Evolutionary conservation across 345 rosid species (phyloP), one percentile per base, ranked within the genome.

Genomic region (Sonneratia alba): DNA sequence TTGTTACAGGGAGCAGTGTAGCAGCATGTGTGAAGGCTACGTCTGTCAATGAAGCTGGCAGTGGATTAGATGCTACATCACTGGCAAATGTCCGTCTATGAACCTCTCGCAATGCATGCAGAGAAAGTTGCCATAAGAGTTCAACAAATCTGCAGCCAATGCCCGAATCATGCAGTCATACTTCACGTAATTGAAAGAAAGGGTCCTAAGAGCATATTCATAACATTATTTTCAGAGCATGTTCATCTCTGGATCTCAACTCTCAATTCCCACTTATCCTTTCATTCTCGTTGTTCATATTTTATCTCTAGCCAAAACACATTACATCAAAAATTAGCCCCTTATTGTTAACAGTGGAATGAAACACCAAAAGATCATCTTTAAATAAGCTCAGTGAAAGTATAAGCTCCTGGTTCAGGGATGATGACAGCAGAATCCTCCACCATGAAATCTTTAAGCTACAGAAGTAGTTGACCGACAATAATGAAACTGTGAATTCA

Each of bases 11-110:
- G 77, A 95, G 97, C 70, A 95, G 80, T 11, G 99, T 90, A 71
- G 99, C 94, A 72, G 99, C 99, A 81, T 95, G 99, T 74, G 97
- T 92, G 82, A 92, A 95, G 21, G 98, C 91, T 43, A 95, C 98
- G 73, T 92, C 99, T n/a, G 98, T 95, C 57, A 95, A 79, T 40
- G 98, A 86, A 77, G 97, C 91, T 77, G 99, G 99, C 63, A 95
- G 72, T 3, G 99, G 97, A 71, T 85, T 92, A 69, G 94, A 87
- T 69, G 88, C 88, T 32, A 88, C 88, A 84, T 95, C 99, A 66
- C 87, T 83, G 55, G 97, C 81, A 87, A 95, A 95, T 48, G 97
- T 95, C 72, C 98, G 84, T 69, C 97, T 87, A 69, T 95, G 97
- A 77, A 95, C 99, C 83, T 95, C 99, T 66, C 96, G 80, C 67